Evolutionary conservation across 2,329 filamentous ascomycete species (phyloP), one percentile per base, ranked within the genome.

Genomic region (Domatiomyces catenatus): DNA sequence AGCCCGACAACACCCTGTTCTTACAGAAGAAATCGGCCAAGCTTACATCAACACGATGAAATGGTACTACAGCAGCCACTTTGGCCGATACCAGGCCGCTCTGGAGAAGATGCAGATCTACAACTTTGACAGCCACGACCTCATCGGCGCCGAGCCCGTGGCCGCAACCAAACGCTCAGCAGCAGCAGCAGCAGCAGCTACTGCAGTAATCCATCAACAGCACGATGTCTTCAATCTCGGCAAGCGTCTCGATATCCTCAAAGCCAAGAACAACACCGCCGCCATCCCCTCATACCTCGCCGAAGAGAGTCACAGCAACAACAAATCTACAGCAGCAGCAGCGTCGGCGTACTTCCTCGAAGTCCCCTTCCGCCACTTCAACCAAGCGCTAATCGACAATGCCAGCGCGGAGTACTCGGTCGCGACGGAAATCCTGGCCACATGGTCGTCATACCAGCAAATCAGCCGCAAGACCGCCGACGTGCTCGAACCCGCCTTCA

Each of bases 1-100:
- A 28, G 80, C 86, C 53, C 81, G 79, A 59, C 84, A 90, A 57
- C 88, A 96, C 60, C 72, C 84, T 1, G 75, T 79, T n/a, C 77
- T 98, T 5, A 87, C 86, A 7, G 83, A 89, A 49, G 86, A 98
- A 66, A 94, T 98, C 57, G 81, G 81, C 7, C 84, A 87, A 64
- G 92, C 93, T 2, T 98, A 98, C 62, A 83, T 93, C 70, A 94
- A 95, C 65, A 98, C 93, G 0, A 98, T 98, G 87, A 80, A 88
- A 49, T 98, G 92, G 92, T 98, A 98, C 63, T 96, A 96, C 64
- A 70, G 84, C 49, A 92, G 84, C 57, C 86, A 95, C 64, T 98
- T 98, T 63, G 81, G 79, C 2, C 81, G 90, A 32, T 98, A 98
- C 65, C 80, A 84, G 56, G 81, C 82, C 59, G 82, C 92, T 0